Evolutionary conservation across 345 rosid genomes (phyloP).

Genomic region (Luvunga scandens): DNA sequence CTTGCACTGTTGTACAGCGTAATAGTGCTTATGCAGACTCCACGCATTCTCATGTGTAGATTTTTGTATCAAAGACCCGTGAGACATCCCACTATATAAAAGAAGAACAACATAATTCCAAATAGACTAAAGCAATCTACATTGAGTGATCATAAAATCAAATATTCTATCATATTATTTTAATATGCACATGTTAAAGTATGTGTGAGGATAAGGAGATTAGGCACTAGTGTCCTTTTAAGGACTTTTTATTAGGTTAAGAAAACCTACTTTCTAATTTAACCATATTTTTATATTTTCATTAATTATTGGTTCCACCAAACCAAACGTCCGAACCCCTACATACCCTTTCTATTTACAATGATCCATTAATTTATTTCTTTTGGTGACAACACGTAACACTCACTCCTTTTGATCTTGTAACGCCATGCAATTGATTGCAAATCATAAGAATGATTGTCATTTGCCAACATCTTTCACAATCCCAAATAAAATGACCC

Average conservation of each 20-base stretch:
- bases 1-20: too few relatives aligned
- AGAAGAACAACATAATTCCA: not conserved
- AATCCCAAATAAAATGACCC: not conserved
- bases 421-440: not conserved
- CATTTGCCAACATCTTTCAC: not conserved
- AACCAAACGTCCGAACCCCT: not conserved
- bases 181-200: not conserved
- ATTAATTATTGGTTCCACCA: not conserved
- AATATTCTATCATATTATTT: too few relatives aligned
- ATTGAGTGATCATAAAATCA: too few relatives aligned
- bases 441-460: not conserved
- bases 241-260: constrained; percentile 12
- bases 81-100: not conserved
- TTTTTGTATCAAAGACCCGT: not conserved
- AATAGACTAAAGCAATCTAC: not conserved
- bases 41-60: not conserved
- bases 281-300: not conserved
- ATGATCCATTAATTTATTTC: not conserved
- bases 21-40: not conserved
- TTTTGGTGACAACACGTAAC: not conserved
- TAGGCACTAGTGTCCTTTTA: not conserved
- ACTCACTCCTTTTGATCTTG: not conserved
- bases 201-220: not conserved
- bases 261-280: constrained; percentile 1
- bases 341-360: not conserved